Conservation (phyloP, 1,139 yeast species). For the Hanseniaspora sp. region DNA sequence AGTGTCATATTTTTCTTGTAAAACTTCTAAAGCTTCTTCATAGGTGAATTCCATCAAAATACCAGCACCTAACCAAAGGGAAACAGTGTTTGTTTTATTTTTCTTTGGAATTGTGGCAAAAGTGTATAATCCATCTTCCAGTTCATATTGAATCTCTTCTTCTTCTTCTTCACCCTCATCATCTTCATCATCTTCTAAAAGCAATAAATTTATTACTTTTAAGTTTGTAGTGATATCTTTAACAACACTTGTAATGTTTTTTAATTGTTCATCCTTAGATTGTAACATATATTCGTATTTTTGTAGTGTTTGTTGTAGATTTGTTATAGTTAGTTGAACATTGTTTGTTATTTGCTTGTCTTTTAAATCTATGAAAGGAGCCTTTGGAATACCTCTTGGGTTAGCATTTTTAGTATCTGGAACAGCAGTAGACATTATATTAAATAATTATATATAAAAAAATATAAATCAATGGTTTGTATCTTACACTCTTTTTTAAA, state of each 20-base stretch:
- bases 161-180: conserved; percentile 31
- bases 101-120: conserved; percentile 58
- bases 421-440: conserved; percentile 1
- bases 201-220: conserved; percentile 36
- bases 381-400: conserved; percentile 93
- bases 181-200: neutral
- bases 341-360: conserved; percentile 53
- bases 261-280: conserved; percentile 40
- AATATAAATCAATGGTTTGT: no score
- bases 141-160: conserved; percentile 55
- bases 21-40: conserved; percentile 68
- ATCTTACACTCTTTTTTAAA: no score
- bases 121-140: conserved; percentile 84
- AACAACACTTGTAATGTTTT: conserved; percentile 57
- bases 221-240: conserved; percentile 66
- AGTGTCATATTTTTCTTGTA: conserved; percentile 49
- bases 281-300: conserved; percentile 80
- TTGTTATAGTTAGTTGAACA: conserved; percentile 49
- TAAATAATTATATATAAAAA: neutral
- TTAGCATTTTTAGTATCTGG: conserved; percentile 36
- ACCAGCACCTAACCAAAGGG: conserved; percentile 93
- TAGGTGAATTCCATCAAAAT: conserved; percentile 93
- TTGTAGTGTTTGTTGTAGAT: conserved; percentile 70
- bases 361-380: conserved; percentile 83
- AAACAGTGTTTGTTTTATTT: conserved; percentile 42